A percentile compares a stretch with the other conserved stretches of the same genome.
Conservation (phyloP, 345 rosid genomes). For the Murraya paniculata region DNA sequence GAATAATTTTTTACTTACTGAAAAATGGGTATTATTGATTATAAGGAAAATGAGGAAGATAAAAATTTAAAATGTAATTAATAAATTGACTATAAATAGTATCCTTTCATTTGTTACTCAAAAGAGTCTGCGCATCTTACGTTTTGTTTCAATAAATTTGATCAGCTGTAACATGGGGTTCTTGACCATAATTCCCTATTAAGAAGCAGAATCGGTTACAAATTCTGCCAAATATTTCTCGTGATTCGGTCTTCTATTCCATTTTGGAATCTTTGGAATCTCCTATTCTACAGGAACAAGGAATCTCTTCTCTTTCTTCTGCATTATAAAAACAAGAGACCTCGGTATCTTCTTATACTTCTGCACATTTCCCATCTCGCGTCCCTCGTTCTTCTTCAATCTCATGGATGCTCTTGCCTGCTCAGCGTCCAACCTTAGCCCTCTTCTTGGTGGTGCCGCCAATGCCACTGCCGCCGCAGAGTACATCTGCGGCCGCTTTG, state of each 20-base stretch:
- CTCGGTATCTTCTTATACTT: not conserved
- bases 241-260: not conserved
- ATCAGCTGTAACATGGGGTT: too few relatives aligned
- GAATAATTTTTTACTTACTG: too few relatives aligned
- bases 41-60: too few relatives aligned
- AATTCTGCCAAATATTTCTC: not conserved
- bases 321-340: not conserved
- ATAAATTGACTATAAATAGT: too few relatives aligned
- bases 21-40: too few relatives aligned
- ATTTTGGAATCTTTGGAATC: not conserved
- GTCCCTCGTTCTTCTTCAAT: too few relatives aligned
- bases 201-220: slow-evolving; percentile 4
- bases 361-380: not conserved
- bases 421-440: slow-evolving; percentile 33
- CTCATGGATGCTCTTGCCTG: slow-evolving; percentile 28
- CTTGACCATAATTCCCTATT: not conserved
- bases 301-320: not conserved
- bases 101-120: not conserved
- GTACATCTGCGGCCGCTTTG: slow-evolving; percentile 47
- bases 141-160: not conserved
- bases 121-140: not conserved
- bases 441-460: slow-evolving; percentile 31
- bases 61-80: too few relatives aligned
- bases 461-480: slow-evolving; percentile 40
- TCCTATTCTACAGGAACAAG: not conserved